These are phyloP conservation scores for Penicillium maclennaniae DNA, from an alignment of 495 filamentous ascomycete species.

Conservation along the genomic window DNA sequence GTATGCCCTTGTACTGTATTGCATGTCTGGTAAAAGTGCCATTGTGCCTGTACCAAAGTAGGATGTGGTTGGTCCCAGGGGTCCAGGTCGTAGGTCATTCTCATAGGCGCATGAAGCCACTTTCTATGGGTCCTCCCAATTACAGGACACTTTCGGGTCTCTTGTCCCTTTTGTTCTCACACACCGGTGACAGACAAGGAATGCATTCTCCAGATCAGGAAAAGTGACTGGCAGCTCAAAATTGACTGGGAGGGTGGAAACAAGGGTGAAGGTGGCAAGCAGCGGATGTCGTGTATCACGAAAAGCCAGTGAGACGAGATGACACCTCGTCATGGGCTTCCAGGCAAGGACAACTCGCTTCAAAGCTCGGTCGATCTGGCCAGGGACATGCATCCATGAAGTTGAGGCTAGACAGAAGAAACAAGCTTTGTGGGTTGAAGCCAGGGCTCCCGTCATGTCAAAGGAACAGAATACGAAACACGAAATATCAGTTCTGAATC, in stretches of 20 bases:
- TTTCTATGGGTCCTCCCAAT: background rate
- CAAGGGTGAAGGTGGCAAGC: background rate
- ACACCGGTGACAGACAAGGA: background rate
- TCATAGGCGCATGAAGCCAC: background rate
- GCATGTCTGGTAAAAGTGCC: conserved; percentile 8
- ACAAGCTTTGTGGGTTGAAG: conserved; percentile 26
- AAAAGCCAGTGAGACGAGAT: background rate
- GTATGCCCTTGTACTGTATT: conserved; percentile 13
- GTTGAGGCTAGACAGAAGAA: conserved; percentile 5
- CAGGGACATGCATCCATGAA: background rate
- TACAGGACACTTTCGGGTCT: background rate
- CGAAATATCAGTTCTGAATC: conserved; percentile 3
- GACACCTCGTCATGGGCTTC: conserved; percentile 2
- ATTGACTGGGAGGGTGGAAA: too few species aligned
- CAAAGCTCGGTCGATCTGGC: conserved; percentile 9
- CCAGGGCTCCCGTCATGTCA: background rate
- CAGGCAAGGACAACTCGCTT: conserved; percentile 4
- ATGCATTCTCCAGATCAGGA: background rate
- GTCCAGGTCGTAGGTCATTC: background rate
- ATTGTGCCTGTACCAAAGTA: conserved; percentile 9
- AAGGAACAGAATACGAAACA: background rate
- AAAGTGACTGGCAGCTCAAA: background rate
- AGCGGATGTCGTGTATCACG: background rate
- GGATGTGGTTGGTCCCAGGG: background rate
- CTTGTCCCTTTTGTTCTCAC: too few species aligned